Evolutionary conservation across 495 filamentous ascomycete species (phyloP).

Genomic region (Podospora comata): DNA sequence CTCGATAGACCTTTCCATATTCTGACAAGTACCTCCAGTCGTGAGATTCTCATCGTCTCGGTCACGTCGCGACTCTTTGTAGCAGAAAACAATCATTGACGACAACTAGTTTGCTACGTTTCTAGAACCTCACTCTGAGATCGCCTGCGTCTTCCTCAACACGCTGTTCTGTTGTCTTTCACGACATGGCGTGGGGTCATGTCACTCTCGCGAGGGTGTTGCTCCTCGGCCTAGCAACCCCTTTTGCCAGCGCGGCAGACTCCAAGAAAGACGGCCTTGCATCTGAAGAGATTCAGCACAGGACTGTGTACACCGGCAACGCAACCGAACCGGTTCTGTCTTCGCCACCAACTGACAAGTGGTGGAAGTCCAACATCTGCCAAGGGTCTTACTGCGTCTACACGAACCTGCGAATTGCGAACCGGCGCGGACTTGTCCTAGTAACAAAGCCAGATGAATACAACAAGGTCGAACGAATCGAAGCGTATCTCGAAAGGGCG

Average conservation of each 20-base stretch:
- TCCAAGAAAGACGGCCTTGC: slow-evolving; percentile 25
- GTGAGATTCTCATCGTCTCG: neutral
- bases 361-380: slow-evolving; percentile 34
- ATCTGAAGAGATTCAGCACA: slow-evolving; percentile 31
- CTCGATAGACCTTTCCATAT: slow-evolving; percentile 12
- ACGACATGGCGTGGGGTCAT: slow-evolving; percentile 22
- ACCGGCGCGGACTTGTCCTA: slow-evolving; percentile 29
- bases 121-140: neutral
- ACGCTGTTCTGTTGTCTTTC: neutral
- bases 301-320: slow-evolving; percentile 27
- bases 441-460: slow-evolving; percentile 29
- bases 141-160: neutral
- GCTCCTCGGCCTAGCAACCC: slow-evolving; percentile 21
- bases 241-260: slow-evolving; percentile 11
- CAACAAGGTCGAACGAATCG: slow-evolving; percentile 26
- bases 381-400: slow-evolving; percentile 35
- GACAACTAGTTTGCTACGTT: neutral
- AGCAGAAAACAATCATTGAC: neutral
- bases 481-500: slow-evolving; percentile 26
- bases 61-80: neutral
- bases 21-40: neutral
- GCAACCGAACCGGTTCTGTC: slow-evolving; percentile 13
- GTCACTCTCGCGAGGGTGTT: slow-evolving; percentile 20
- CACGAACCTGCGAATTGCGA: slow-evolving; percentile 29
- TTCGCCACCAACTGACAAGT: slow-evolving; percentile 23